A percentile compares a stretch with the other conserved stretches of the same genome.
Conservation (phyloP, 495 filamentous ascomycete species). For the Aspergillus campestris region DNA sequence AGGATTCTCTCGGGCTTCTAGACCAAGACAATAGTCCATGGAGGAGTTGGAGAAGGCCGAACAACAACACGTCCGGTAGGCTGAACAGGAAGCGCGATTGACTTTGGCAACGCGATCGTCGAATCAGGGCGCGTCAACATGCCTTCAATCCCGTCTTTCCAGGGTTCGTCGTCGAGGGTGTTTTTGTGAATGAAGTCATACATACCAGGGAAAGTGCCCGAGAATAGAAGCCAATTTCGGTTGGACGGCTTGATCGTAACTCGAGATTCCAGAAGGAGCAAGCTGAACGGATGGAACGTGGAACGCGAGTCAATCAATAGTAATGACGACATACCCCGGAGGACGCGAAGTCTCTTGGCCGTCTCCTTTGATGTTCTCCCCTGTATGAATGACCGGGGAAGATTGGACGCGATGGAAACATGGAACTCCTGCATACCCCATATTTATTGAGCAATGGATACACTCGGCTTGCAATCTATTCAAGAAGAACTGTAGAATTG, state of each 20-base stretch:
- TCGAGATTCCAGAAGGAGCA: conserved; percentile 11
- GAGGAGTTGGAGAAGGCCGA: neutral
- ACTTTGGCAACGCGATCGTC: conserved; percentile 16
- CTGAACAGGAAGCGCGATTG: conserved; percentile 15
- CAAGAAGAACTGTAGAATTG: no score
- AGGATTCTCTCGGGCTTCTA: conserved; percentile 1
- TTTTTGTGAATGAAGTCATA: no score
- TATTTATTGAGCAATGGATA: no score
- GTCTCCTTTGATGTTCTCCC: neutral
- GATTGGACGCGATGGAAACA: no score
- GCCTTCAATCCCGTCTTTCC: neutral
- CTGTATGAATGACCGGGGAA: no score
- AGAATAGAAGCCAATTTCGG: conserved; percentile 5
- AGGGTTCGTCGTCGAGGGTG: no score
- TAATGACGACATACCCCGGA: conserved; percentile 2
- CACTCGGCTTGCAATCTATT: no score
- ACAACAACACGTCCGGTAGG: conserved; percentile 12
- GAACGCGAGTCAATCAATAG: conserved; percentile 22
- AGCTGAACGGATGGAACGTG: conserved; percentile 15
- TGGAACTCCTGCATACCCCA: no score
- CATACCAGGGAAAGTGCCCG: neutral
- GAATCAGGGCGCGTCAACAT: conserved; percentile 20
- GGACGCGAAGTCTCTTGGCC: conserved; percentile 6
- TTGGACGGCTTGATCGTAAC: conserved; percentile 6
- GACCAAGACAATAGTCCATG: conserved; percentile 5